These are phyloP conservation scores for Guillardia theta DNA, from an alignment of 78 protist genomes.

Conservation along the genomic window DNA sequence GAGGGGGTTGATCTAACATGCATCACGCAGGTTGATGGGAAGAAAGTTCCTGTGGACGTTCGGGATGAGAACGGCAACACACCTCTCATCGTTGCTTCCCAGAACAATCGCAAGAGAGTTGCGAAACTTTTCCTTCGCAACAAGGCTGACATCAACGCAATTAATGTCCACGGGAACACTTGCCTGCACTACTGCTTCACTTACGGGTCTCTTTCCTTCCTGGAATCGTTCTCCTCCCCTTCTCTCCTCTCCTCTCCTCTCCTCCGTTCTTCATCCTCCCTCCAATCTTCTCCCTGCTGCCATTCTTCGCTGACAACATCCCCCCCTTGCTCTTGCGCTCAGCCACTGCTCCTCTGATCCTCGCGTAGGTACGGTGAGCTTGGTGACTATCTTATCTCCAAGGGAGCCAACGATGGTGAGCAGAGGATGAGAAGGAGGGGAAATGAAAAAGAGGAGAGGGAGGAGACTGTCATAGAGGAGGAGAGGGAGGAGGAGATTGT, in stretches of 20 bases:
- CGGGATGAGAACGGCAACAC: neutral
- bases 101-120: neutral
- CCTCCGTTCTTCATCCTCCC: too few relatives aligned
- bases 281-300: too few relatives aligned
- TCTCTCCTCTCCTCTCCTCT: too few relatives aligned
- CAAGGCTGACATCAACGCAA: neutral
- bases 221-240: too few relatives aligned
- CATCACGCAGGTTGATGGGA: neutral
- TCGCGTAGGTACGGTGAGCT: neutral
- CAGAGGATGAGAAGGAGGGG: neutral
- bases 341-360: too few relatives aligned
- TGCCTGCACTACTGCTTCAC: slow-evolving; percentile 21
- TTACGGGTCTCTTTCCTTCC: too few relatives aligned
- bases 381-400: neutral
- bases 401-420: neutral
- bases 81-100: neutral
- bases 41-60: neutral
- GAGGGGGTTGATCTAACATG: too few relatives aligned
- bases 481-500: neutral
- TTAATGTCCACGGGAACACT: neutral
- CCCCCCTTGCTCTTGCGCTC: too few relatives aligned
- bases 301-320: too few relatives aligned
- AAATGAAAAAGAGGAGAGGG: neutral
- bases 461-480: neutral
- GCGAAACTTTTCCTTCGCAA: slow-evolving; percentile 11